phyloP scores from a whole-genome alignment of 306 rosid genomes.

The Phaseolus lunatus region DNA sequence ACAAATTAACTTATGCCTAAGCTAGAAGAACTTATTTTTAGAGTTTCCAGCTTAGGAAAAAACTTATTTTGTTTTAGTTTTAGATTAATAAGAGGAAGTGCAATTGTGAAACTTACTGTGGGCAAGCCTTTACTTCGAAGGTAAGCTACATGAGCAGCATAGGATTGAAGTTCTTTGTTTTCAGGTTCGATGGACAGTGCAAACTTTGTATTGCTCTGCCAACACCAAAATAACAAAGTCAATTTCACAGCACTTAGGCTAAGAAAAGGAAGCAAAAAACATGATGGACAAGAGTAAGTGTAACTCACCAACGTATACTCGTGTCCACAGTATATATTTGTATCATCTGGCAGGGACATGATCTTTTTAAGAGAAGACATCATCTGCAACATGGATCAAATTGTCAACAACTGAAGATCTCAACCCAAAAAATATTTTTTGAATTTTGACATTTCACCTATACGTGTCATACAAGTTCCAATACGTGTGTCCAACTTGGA shows the following conservation, averaged over 20 bases:
- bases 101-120: slow-evolving; percentile 61
- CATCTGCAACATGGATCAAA: slow-evolving; percentile 72
- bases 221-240: slow-evolving; percentile 39
- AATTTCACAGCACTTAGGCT: slow-evolving; percentile 28
- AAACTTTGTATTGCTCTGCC: slow-evolving; percentile 87
- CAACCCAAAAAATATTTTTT: no score
- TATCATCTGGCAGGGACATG: slow-evolving; percentile 80
- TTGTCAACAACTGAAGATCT: slow-evolving; percentile 32
- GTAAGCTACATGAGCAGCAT: slow-evolving; percentile 69
- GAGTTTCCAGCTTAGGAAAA: no score
- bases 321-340: slow-evolving; percentile 86
- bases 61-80: no score
- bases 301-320: slow-evolving; percentile 86
- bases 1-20: no score
- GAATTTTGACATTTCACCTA: no score
- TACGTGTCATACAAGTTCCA: no score
- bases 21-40: no score
- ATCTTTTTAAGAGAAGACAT: slow-evolving; percentile 80
- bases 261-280: slow-evolving; percentile 27
- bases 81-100: not conserved
- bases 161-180: slow-evolving; percentile 82
- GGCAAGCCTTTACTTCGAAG: slow-evolving; percentile 86
- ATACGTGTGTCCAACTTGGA: no score
- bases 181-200: slow-evolving; percentile 85
- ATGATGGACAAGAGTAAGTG: slow-evolving; percentile 2